phyloP scores from a whole-genome alignment of 371 early-diverging fungal genomes.

The Syncephalastrum racemosum region DNA sequence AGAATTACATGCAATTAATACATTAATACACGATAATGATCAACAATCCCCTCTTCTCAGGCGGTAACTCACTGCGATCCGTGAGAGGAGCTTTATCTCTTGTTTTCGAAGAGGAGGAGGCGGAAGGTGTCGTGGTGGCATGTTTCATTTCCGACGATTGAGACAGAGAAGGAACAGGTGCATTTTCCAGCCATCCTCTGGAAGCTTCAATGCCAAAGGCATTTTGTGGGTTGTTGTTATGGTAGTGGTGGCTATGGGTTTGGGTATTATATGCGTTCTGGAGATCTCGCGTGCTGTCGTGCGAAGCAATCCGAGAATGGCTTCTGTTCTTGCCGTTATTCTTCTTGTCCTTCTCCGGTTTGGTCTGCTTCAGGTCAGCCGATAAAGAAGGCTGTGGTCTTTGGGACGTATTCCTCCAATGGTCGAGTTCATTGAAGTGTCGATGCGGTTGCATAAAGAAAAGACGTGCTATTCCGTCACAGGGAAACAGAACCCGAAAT shows the following conservation, averaged over 20 bases:
- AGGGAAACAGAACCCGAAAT: constrained; percentile 2
- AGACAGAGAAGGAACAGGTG: constrained; percentile 4
- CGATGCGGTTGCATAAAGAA: constrained; percentile 18
- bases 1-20: too few relatives aligned
- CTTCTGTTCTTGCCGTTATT: not conserved
- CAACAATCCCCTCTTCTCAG: too few relatives aligned
- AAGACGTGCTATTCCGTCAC: not conserved
- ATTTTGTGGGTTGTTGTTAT: constrained; percentile 3
- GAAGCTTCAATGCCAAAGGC: constrained; percentile 11
- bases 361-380: not conserved
- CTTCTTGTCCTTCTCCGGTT: not conserved
- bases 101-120: not conserved
- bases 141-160: not conserved
- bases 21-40: too few relatives aligned
- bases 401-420: constrained; percentile 24
- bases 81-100: not conserved
- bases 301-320: too few relatives aligned
- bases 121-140: not conserved
- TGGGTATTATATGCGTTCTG: not conserved
- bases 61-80: too few relatives aligned
- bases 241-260: constrained; percentile 1
- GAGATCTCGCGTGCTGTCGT: too few relatives aligned
- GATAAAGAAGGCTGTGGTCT: constrained; percentile 13
- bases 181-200: constrained; percentile 21
- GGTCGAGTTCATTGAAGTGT: constrained; percentile 24